Evolutionary conservation across 148 eudicot species (phyloP), one percentile per base, ranked within the genome.

Genomic region (Amaranthus hypochondriacus): DNA sequence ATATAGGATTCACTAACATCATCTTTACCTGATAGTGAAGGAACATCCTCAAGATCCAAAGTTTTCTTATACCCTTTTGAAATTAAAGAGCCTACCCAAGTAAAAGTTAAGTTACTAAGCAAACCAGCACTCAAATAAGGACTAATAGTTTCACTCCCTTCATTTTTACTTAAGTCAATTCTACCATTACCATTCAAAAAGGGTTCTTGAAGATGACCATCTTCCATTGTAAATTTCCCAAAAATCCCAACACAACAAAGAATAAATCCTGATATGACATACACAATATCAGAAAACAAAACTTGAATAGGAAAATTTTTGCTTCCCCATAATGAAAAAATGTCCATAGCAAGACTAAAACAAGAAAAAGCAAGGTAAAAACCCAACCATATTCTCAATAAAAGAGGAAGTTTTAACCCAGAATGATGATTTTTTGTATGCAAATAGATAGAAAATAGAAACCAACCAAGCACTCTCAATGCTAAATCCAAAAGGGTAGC

Each of bases 321-420:
- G 39, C 65, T 51, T 4, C 68, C 70, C 52, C 71, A 68, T 66
- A 72, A 76, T 57, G 81, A 72, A 58, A 89, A 47, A 68, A 71
- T 52, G 72, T 84, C 83, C 44, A 83, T 48, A n/a, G 84, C 83
- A 46, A 93, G 76, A 72, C 83, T 87, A 81, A 85, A 89, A 75
- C 83, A 76, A 62, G 89, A 89, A 3, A 85, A 53, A 18, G 48
- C 64, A 60, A 90, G 79, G 83, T 87, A 90, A 68, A 83, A 50
- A 7, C 78, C 85, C 90, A 90, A 93, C 96, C 92, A 93, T 46
- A 87, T 62, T 77, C 86, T 93, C 71, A 93, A 72, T 18, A 81
- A 68, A 50, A 86, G 4, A 5, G 94, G 92, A 62, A 87, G 86
- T 57, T 76, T 84, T 18, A 71, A 64, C 53, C 77, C 81, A 73